Base-by-base conservation (phyloP, 306 rosid genomes). In the Vigna nakashimae region DNA sequence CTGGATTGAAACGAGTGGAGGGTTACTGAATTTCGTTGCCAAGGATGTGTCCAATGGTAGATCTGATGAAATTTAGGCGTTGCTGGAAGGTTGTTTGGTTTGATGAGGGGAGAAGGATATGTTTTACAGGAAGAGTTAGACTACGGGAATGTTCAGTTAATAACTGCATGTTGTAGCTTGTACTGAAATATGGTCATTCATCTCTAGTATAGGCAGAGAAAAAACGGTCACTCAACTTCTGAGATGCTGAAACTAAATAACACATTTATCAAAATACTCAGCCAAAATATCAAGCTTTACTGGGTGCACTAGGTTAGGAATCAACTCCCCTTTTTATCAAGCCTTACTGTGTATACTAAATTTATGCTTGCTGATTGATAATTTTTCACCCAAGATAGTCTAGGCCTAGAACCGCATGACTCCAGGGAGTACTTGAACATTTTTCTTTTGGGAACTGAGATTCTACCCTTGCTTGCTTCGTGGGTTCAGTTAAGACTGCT, bases 1-100 rank as follows among this genome's bases (percentile, higher is more conserved):
- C 74, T 91, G 93, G 98, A 87, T 90, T 63, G 89, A 86, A 88
- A 87, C 84, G 16, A 80, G 79, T 51, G 82, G 71, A 49, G 93
- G 89, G 82, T 69, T 87, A 45, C 48, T 76, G 48, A 82, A 79
- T 66, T 88, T 89, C 52, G 69, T 78, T 60, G 90, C 90, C 70
- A 87, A 82, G 71, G 96, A 86, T 60, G 51, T 43, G 79, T 91
- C 92, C 22, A 85, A 82, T 79, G 86, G 34, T 71, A 87, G 82
- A 79, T 77, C 80, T 50, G 83, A 80, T 59, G 92, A 85, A 83
- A 84, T 91, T 51, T 86, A 86, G 58, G 71, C 86, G 65, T 57
- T 75, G 82, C 80, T 90, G 79, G 87, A 89, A 59, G 90, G 20
- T 86, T 89, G 83, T 69, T 86, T 76, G 83, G 88, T 58, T 80